Evolutionary conservation across 2,329 filamentous ascomycete genomes (phyloP).

Genomic region (Stagonosporopsis vannaccii): DNA sequence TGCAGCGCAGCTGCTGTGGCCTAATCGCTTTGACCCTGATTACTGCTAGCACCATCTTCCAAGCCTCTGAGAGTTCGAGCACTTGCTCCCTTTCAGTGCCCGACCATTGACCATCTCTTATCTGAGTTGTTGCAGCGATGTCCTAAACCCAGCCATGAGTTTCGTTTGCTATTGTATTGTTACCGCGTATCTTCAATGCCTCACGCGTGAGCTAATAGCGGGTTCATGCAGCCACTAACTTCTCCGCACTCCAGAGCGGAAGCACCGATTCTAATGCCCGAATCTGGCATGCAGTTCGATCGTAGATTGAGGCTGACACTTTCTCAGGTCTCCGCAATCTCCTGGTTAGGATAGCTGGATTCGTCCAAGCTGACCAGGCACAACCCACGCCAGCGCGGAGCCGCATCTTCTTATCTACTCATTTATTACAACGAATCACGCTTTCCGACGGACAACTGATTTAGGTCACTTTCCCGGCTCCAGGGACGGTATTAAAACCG

Average conservation of each 20-base stretch:
- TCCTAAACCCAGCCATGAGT: not conserved
- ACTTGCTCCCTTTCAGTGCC: not conserved
- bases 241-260: conserved; percentile 3
- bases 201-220: conserved; percentile 1
- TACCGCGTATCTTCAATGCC: not conserved
- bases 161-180: not conserved
- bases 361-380: conserved; percentile 1
- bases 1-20: not conserved
- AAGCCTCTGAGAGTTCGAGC: not conserved
- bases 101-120: not conserved
- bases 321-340: not conserved
- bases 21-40: not conserved
- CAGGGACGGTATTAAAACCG: too few relatives aligned
- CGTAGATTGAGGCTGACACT: not conserved
- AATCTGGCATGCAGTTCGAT: conserved; percentile 3
- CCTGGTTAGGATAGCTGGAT: conserved; percentile 11
- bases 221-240: conserved; percentile 3
- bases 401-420: conserved; percentile 3
- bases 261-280: not conserved
- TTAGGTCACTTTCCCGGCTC: not conserved
- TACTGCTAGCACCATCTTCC: not conserved
- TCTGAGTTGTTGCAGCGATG: not conserved
- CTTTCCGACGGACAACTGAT: conserved; percentile 4
- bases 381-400: not conserved
- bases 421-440: not conserved